Conservation (phyloP, 2,329 filamentous ascomycete genomes). For the Ophiostoma pallidulum region DNA sequence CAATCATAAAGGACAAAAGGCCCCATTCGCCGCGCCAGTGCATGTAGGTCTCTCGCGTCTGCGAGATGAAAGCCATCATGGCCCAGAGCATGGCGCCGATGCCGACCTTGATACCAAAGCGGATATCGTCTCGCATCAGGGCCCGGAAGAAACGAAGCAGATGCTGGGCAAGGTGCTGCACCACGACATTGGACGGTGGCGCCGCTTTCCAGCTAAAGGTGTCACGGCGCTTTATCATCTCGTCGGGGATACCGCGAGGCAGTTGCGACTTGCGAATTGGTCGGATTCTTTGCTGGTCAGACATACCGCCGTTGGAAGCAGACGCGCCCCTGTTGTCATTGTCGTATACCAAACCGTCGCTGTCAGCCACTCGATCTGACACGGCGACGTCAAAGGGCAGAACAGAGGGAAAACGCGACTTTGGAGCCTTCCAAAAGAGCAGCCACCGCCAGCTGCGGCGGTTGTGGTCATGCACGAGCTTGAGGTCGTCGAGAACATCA, state of each 20-base stretch:
- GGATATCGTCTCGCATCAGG: slow-evolving; percentile 46
- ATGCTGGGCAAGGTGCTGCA: slow-evolving; percentile 36
- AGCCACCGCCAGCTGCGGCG: slow-evolving; percentile 75
- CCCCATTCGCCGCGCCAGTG: slow-evolving; percentile 97
- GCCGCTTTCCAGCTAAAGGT: slow-evolving; percentile 49
- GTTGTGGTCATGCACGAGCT: slow-evolving; percentile 55
- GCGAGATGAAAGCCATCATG: slow-evolving; percentile 73
- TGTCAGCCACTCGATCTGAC: neutral
- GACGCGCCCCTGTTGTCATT: neutral
- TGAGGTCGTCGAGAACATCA: slow-evolving; percentile 75
- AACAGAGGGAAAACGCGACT: slow-evolving; percentile 15
- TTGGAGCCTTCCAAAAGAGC: slow-evolving; percentile 54
- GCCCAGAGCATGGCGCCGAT: slow-evolving; percentile 83
- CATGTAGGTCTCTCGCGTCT: slow-evolving; percentile 69
- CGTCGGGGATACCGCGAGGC: slow-evolving; percentile 46
- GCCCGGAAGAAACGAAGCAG: slow-evolving; percentile 38
- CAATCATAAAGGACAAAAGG: slow-evolving; percentile 92
- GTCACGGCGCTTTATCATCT: slow-evolving; percentile 43
- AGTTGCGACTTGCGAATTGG: slow-evolving; percentile 44
- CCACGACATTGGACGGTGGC: slow-evolving; percentile 34
- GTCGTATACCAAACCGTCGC: neutral
- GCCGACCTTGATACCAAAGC: slow-evolving; percentile 87
- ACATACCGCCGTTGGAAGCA: neutral
- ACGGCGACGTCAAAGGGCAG: slow-evolving; percentile 31
- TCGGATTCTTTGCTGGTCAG: slow-evolving; percentile 27